Base-by-base conservation (phyloP, 2,329 filamentous ascomycete species). In the Ophiostoma pallidulum region DNA sequence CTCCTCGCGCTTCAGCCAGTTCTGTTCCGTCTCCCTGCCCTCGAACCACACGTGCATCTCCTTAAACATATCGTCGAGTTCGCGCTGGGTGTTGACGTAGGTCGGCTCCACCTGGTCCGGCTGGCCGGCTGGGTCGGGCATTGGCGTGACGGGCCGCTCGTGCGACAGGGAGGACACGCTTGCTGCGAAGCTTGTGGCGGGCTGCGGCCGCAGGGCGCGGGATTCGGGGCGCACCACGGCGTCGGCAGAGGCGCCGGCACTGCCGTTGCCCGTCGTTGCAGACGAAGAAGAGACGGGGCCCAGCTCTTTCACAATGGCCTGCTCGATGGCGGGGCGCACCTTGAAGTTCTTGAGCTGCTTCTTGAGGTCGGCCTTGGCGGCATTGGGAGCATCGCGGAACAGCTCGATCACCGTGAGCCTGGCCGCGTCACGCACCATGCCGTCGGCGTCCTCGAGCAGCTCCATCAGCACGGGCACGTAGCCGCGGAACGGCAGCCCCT, bases 1-100 rank as follows among this genome's bases (percentile, higher is more conserved):
- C 67, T 91, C 85, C 63, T 97, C 91, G 62, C 91, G 77, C 56
- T 84, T 82, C 57, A 86, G 63, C 91, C 91, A 97, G 60, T 97
- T 97, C 51, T 86, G 80, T 61, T 97, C 91, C 0, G 84, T 80
- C 67, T 97, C 91, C 61, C 75, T 87, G 45, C 90, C 90, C 56
- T 96, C 89, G 53, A 96, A 96, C 61, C 76, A 75, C 45, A 74
- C 73, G 28, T 82, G 72, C 86, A 97, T 95, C 28, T 86, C 82
- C 54, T 78, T 80, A 61, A 95, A 81, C 2, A 84, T 80, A 22
- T 94, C 89, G 51, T 96, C 90, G n/a, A 97, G 70, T 60, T 96
- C 89, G 57, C 87, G 77, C 55, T 83, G 74, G 1, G 89, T 91
- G 58, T 90, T 87, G 48, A 95, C 80, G 60, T 91, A 89, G 24